phyloP scores from a whole-genome alignment of 352 stramenopile species.

The Albugo laibachii region DNA sequence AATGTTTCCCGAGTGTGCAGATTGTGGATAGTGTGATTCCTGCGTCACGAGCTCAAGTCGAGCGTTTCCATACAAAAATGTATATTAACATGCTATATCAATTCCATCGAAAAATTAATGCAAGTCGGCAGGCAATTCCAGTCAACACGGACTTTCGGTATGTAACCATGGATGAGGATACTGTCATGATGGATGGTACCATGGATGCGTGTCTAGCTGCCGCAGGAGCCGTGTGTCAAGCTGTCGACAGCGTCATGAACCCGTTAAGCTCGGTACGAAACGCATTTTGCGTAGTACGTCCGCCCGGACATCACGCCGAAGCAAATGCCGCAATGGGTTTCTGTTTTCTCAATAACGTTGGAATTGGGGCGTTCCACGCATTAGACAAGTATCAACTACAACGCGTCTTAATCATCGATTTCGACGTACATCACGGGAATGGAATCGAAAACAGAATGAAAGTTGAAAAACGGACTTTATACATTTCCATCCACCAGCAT shows the following conservation, averaged over 20 bases:
- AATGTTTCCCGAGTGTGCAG: constrained; percentile 16
- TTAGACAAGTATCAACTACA: constrained; percentile 33
- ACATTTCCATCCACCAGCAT: constrained; percentile 33
- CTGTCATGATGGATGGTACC: constrained; percentile 46
- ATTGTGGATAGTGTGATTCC: constrained; percentile 10
- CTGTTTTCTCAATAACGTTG: constrained; percentile 94
- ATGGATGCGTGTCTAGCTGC: constrained; percentile 34
- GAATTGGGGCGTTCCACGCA: constrained; percentile 84
- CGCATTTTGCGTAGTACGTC: constrained; percentile 77
- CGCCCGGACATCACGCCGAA: constrained; percentile 38
- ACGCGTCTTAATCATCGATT: constrained; percentile 44
- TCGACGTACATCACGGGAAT: constrained; percentile 79
- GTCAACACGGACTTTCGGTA: constrained; percentile 13
- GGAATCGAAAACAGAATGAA: constrained; percentile 33
- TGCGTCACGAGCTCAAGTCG: constrained; percentile 26
- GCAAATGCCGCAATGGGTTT: constrained; percentile 55
- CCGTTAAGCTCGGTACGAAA: constrained; percentile 14
- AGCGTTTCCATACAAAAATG: constrained; percentile 27
- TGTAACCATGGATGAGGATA: constrained; percentile 47
- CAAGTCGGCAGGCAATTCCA: constrained; percentile 17
- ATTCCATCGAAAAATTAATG: constrained; percentile 38
- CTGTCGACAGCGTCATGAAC: constrained; percentile 29
- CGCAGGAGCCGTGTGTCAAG: constrained; percentile 63
- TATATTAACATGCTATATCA: constrained; percentile 28
- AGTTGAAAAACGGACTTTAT: constrained; percentile 16